Conservation (phyloP, 768 basidiomycete genomes). For the Melanogaster broomeanus region DNA sequence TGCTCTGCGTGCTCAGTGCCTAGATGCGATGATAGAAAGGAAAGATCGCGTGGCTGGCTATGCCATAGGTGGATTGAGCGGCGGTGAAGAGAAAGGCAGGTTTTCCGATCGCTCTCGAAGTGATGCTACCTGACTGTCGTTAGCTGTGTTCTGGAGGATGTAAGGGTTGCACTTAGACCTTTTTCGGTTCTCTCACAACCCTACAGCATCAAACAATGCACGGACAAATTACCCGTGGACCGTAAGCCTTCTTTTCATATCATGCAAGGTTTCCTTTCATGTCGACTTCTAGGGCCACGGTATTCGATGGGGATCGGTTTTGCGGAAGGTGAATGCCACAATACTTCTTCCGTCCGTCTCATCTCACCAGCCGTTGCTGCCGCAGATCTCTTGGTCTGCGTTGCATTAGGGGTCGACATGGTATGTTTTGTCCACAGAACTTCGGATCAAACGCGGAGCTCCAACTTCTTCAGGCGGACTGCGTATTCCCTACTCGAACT, state of each 20-base stretch:
- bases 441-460: neutral
- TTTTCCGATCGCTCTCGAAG: conserved; percentile 7
- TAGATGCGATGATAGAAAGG: conserved; percentile 80
- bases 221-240: conserved; percentile 75
- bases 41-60: conserved; percentile 82
- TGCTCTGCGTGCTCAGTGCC: conserved; percentile 68
- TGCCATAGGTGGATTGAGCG: conserved; percentile 88
- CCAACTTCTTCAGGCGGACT: conserved; percentile 65
- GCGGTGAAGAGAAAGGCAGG: conserved; percentile 88
- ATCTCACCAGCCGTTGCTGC: neutral
- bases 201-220: conserved; percentile 76
- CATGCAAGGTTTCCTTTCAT: conserved; percentile 9
- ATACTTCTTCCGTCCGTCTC: neutral
- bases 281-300: conserved; percentile 60
- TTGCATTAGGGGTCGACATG: conserved; percentile 93
- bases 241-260: conserved; percentile 43
- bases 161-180: conserved; percentile 36
- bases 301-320: conserved; percentile 95
- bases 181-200: conserved; percentile 10
- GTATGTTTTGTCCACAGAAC: conserved; percentile 37
- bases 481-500: conserved; percentile 91
- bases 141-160: conserved; percentile 87
- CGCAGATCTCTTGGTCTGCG: conserved; percentile 83
- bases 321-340: conserved; percentile 66
- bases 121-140: conserved; percentile 3